These are phyloP conservation scores for Xanthoconium stramineum DNA, from an alignment of 768 basidiomycete genomes.

Conservation along the genomic window DNA sequence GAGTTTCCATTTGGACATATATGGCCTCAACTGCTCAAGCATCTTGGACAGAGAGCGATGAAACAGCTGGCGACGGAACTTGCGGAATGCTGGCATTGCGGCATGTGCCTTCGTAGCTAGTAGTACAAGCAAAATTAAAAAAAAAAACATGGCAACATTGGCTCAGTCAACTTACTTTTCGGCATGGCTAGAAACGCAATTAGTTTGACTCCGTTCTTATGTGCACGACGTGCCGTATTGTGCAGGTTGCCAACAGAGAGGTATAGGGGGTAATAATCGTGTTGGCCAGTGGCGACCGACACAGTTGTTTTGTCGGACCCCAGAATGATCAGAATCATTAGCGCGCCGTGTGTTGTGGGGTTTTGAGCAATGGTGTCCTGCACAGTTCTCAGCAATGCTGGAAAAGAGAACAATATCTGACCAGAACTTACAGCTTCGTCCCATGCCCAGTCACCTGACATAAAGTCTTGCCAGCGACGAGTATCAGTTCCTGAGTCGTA, in stretches of 20 bases:
- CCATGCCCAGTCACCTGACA: conserved; percentile 5
- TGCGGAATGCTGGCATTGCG: background rate
- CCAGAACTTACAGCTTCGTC: background rate
- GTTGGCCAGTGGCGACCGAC: background rate
- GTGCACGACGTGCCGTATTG: background rate
- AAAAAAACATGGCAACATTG: too few species aligned
- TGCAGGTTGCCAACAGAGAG: conserved; percentile 1
- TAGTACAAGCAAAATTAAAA: background rate
- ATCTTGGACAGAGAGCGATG: background rate
- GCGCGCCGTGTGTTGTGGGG: background rate
- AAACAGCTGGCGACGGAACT: background rate
- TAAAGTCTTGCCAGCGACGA: background rate
- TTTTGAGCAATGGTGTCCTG: background rate
- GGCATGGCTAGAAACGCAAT: conserved; percentile 3
- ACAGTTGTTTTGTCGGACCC: background rate
- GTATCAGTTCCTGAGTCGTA: background rate
- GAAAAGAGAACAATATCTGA: background rate
- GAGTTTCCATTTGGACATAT: background rate
- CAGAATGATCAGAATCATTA: background rate
- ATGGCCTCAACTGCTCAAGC: background rate
- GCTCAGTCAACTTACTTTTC: conserved; percentile 11
- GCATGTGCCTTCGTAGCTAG: background rate
- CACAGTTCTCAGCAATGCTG: background rate
- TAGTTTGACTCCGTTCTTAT: background rate
- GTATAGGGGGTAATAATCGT: background rate